Evolutionary conservation across 2,329 filamentous ascomycete species (phyloP).

Genomic region (Trichoderma harzianum): DNA sequence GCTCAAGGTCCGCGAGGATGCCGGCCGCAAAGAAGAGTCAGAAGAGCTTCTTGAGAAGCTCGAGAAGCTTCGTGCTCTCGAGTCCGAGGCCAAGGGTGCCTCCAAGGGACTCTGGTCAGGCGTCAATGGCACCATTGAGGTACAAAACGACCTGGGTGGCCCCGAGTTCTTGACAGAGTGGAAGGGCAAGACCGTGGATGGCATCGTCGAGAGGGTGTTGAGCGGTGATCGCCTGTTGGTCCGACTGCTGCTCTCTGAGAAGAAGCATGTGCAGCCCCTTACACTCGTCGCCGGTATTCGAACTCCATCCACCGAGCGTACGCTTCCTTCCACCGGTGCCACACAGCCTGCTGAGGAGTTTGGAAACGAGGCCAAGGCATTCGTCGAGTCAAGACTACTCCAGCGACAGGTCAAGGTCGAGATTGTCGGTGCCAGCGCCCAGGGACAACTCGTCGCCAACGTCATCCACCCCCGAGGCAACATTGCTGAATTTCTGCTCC

Average conservation of each 20-base stretch:
- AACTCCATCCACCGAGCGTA: conserved; percentile 83
- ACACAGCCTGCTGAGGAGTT: conserved; percentile 83
- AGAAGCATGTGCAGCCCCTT: conserved; percentile 85
- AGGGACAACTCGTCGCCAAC: conserved; percentile 85
- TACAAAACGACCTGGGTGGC: conserved; percentile 76
- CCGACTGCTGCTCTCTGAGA: conserved; percentile 74
- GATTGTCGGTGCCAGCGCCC: conserved; percentile 81
- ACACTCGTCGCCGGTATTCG: conserved; percentile 85
- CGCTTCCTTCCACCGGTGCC: conserved; percentile 71
- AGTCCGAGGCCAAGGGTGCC: conserved; percentile 73
- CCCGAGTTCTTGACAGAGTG: conserved; percentile 76
- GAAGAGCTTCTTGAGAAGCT: conserved; percentile 70
- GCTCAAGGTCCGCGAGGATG: conserved; percentile 91
- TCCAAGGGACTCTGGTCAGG: conserved; percentile 78
- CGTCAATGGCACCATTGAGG: conserved; percentile 64
- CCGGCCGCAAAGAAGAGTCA: conserved; percentile 83
- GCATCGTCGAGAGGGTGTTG: conserved; percentile 85
- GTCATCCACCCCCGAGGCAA: conserved; percentile 87
- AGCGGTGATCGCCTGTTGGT: conserved; percentile 87
- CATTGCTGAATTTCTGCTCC: conserved; percentile 86
- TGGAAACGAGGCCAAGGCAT: conserved; percentile 83
- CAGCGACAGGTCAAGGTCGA: conserved; percentile 82
- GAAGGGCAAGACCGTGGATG: conserved; percentile 82
- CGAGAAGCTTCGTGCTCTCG: conserved; percentile 72
- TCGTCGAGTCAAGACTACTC: conserved; percentile 80